Evolutionary conservation across 495 filamentous ascomycete genomes (phyloP).

Genomic region (Physcia stellaris): DNA sequence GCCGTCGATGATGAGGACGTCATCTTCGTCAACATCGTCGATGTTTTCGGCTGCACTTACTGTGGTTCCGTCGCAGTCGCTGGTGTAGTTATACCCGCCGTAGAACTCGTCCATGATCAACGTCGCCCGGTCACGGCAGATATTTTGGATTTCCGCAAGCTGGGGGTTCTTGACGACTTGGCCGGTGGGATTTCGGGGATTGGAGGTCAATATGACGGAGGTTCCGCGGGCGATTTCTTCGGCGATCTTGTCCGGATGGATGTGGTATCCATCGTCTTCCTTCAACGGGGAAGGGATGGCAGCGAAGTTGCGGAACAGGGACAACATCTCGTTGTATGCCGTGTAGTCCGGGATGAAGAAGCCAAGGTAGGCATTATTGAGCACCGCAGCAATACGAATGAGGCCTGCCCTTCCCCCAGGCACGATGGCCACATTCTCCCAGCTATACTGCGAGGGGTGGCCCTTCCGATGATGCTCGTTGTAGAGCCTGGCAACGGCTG

Average conservation of each 20-base stretch:
- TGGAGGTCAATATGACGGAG: constrained; percentile 85
- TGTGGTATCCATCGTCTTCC: constrained; percentile 74
- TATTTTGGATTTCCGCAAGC: constrained; percentile 76
- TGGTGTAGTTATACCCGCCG: constrained; percentile 87
- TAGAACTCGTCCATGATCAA: constrained; percentile 97
- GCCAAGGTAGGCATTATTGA: constrained; percentile 78
- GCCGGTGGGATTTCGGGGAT: constrained; percentile 92
- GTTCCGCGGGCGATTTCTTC: constrained; percentile 81
- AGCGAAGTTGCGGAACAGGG: constrained; percentile 85
- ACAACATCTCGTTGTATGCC: constrained; percentile 94
- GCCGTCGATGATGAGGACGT: constrained; percentile 89
- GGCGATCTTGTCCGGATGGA: constrained; percentile 82
- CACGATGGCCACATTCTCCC: constrained; percentile 98
- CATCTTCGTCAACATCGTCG: constrained; percentile 52
- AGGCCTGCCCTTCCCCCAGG: constrained; percentile 85
- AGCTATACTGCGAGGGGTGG: constrained; percentile 85
- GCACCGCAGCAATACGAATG: constrained; percentile 85
- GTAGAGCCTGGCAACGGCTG: constrained; percentile 85
- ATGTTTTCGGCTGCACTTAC: constrained; percentile 82
- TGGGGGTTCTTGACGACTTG: constrained; percentile 68
- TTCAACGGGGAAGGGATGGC: constrained; percentile 78
- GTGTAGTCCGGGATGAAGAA: constrained; percentile 39
- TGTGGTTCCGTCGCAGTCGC: constrained; percentile 74
- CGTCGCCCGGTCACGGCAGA: constrained; percentile 80
- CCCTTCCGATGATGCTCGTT: constrained; percentile 83